Evolutionary conservation across 2,329 filamentous ascomycete genomes (phyloP).

Genomic region (Waltergamsia citrina): DNA sequence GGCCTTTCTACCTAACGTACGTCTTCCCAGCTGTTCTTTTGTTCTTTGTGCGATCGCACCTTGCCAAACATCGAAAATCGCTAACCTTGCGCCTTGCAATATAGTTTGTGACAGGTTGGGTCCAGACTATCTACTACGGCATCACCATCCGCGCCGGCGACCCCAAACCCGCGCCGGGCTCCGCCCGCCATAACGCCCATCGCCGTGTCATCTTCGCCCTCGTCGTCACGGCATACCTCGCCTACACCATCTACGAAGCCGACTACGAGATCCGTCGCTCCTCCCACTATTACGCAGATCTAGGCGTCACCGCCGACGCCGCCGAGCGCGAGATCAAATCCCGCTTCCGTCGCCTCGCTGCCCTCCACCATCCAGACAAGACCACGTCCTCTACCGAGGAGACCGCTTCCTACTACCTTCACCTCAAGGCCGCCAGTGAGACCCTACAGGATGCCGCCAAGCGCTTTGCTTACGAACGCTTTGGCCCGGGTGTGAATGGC

Average conservation of each 20-base stretch:
- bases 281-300: constrained; percentile 70
- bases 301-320: constrained; percentile 60
- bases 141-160: constrained; percentile 85
- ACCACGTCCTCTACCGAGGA: constrained; percentile 20
- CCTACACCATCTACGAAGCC: constrained; percentile 89
- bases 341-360: constrained; percentile 69
- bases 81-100: neutral
- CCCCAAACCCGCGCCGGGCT: constrained; percentile 62
- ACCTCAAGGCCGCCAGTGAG: constrained; percentile 76
- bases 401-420: constrained; percentile 53
- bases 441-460: constrained; percentile 67
- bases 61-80: too few species aligned
- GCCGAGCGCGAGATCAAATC: constrained; percentile 73
- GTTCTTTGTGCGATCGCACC: neutral
- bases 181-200: constrained; percentile 61
- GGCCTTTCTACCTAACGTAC: constrained; percentile 45
- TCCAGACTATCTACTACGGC: constrained; percentile 77
- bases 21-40: constrained; percentile 10
- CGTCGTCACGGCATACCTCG: constrained; percentile 74
- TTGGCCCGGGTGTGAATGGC: constrained; percentile 61
- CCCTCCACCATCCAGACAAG: constrained; percentile 80
- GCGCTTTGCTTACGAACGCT: constrained; percentile 83
- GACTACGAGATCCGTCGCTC: constrained; percentile 66
- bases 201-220: constrained; percentile 74
- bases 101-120: constrained; percentile 67